Conservation (phyloP, 148 eudicot species). For the Spergularia bocconei region DNA sequence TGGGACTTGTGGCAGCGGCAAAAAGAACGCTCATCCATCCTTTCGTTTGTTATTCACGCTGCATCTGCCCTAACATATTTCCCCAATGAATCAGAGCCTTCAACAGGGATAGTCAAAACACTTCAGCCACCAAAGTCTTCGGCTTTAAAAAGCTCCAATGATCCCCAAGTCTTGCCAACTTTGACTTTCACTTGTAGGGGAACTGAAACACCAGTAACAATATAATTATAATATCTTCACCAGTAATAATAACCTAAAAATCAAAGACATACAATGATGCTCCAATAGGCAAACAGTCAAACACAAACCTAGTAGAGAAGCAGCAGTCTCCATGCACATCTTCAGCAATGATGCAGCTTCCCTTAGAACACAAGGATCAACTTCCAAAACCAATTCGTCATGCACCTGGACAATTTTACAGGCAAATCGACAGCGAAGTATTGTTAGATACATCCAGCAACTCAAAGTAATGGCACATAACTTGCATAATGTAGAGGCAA, state of each 20-base stretch:
- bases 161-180: conserved; percentile 91
- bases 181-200: conserved; percentile 82
- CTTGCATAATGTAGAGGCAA: background rate
- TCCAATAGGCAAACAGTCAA: background rate
- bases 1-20: background rate
- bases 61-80: background rate
- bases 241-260: conserved; percentile 12
- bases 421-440: background rate
- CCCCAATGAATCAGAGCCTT: background rate
- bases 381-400: conserved; percentile 91
- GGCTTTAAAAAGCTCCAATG: conserved; percentile 62
- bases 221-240: conserved; percentile 1
- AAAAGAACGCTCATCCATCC: background rate
- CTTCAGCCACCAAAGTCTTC: conserved; percentile 17
- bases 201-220: conserved; percentile 45
- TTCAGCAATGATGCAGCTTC: conserved; percentile 75
- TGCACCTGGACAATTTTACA: conserved; percentile 52
- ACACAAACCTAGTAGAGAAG: conserved; percentile 64
- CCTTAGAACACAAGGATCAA: conserved; percentile 61
- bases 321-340: conserved; percentile 86
- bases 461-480: background rate
- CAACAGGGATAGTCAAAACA: background rate
- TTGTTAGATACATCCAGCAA: background rate
- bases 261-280: background rate
- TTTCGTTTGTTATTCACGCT: background rate